Evolutionary conservation across 1,284 basidiomycete species (phyloP).

Genomic region (Ustilago hordei): DNA sequence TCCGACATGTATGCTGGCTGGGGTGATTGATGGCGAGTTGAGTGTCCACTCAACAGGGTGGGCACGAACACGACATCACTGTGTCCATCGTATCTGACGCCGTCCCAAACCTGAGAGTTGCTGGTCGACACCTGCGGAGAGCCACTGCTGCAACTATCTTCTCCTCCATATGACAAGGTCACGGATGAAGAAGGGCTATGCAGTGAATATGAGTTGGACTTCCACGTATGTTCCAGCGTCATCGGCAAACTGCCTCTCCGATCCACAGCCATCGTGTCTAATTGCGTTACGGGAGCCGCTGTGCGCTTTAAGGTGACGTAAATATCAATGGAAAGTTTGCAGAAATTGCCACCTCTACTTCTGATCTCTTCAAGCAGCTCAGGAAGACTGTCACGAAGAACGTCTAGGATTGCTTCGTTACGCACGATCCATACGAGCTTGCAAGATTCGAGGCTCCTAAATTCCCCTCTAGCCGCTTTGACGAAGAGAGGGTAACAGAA

Average conservation of each 20-base stretch:
- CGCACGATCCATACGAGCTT: slow-evolving; percentile 42
- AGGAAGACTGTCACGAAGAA: slow-evolving; percentile 18
- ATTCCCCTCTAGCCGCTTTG: slow-evolving; percentile 17
- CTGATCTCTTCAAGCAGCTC: slow-evolving; percentile 18
- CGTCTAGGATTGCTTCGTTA: slow-evolving; percentile 19
- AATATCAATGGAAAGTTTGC: slow-evolving; percentile 25
- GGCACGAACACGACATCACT: slow-evolving; percentile 5
- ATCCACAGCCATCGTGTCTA: neutral
- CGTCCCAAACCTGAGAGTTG: slow-evolving; percentile 2
- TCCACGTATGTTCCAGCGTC: slow-evolving; percentile 5
- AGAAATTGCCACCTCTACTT: slow-evolving; percentile 3
- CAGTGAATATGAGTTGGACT: neutral
- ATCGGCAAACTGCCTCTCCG: slow-evolving; percentile 2
- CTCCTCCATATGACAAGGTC: slow-evolving; percentile 2
- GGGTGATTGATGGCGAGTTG: neutral
- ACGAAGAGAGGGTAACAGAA: slow-evolving; percentile 41
- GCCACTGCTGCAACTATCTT: neutral
- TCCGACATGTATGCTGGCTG: neutral
- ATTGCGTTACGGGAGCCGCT: neutral
- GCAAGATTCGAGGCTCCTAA: slow-evolving; percentile 21
- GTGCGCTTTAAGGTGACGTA: slow-evolving; percentile 16
- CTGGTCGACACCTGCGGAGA: neutral
- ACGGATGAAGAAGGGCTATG: slow-evolving; percentile 9
- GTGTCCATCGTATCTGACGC: slow-evolving; percentile 1
- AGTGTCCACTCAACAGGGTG: neutral